Evolutionary conservation across 78 protist species (phyloP).

Genomic region (Guillardia theta): DNA sequence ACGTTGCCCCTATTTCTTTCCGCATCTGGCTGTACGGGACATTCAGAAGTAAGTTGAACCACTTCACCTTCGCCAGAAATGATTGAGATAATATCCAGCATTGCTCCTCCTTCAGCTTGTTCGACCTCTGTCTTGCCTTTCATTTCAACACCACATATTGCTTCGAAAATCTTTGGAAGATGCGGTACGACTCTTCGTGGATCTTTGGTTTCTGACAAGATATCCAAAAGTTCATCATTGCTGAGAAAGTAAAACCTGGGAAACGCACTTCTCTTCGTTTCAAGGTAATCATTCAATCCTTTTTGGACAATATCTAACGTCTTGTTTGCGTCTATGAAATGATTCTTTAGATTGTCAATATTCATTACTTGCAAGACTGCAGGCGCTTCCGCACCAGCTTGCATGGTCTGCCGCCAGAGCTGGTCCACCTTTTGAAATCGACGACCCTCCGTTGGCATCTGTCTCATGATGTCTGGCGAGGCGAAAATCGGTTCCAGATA

Average conservation of each 20-base stretch:
- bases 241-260: conserved; percentile 38
- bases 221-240: conserved; percentile 49
- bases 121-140: neutral
- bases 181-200: conserved; percentile 60
- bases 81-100: conserved; percentile 74
- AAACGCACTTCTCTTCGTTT: conserved; percentile 47
- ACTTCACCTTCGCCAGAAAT: conserved; percentile 77
- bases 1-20: conserved; percentile 65
- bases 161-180: conserved; percentile 58
- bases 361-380: conserved; percentile 2
- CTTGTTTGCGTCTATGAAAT: conserved; percentile 65
- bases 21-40: conserved; percentile 48
- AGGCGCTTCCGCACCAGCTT: neutral
- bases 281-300: conserved; percentile 70
- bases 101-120: neutral
- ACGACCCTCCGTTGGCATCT: conserved; percentile 48
- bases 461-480: conserved; percentile 42
- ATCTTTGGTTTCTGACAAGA: conserved; percentile 43
- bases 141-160: neutral
- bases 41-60: conserved; percentile 44
- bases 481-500: conserved; percentile 59
- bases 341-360: conserved; percentile 41
- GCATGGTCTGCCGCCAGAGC: conserved; percentile 28
- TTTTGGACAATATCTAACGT: conserved; percentile 59
- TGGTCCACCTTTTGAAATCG: conserved; percentile 48